Evolutionary conservation across 169 alveolate species (phyloP).

Genomic region (Babesia bigemina): DNA sequence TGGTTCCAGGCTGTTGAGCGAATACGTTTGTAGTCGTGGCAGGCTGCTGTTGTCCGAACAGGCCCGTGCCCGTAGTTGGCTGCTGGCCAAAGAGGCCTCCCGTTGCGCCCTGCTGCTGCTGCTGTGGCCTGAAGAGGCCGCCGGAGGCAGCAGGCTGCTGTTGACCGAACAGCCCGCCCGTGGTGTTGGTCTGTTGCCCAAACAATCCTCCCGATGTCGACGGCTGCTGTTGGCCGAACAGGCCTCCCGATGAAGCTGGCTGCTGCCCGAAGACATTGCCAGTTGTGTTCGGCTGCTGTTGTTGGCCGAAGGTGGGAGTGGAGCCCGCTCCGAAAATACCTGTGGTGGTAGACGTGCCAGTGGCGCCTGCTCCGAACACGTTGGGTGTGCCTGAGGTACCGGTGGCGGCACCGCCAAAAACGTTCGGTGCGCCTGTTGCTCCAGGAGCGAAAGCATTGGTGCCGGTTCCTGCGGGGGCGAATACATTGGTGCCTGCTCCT

Average conservation of each 20-base stretch:
- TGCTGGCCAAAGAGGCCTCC: not conserved
- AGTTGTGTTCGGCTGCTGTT: conserved; percentile 5
- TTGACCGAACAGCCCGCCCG: not conserved
- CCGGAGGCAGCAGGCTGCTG: not conserved
- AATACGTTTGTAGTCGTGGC: not conserved
- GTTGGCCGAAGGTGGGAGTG: not conserved
- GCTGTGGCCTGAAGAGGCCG: not conserved
- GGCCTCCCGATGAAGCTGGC: not conserved
- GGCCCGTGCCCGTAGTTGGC: conserved; percentile 1
- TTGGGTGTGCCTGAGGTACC: not conserved
- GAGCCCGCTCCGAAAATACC: conserved; percentile 29
- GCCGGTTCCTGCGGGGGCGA: not conserved
- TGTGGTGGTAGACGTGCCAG: conserved; percentile 2
- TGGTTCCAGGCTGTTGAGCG: not conserved
- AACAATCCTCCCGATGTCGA: not conserved
- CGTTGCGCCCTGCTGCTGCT: not conserved
- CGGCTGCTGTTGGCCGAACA: conserved; percentile 12
- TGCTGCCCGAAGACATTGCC: not conserved
- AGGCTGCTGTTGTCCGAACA: conserved; percentile 9
- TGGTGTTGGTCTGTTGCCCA: not conserved
- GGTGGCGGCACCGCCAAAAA: not conserved
- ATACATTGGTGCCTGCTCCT: too few species aligned
- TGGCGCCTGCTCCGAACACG: not conserved
- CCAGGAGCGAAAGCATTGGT: too few species aligned
- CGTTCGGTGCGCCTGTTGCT: too few species aligned